Evolutionary conservation across 2,329 filamentous ascomycete species (phyloP), one percentile per base, ranked within the genome.

Genomic region (Monosporascus sp.): DNA sequence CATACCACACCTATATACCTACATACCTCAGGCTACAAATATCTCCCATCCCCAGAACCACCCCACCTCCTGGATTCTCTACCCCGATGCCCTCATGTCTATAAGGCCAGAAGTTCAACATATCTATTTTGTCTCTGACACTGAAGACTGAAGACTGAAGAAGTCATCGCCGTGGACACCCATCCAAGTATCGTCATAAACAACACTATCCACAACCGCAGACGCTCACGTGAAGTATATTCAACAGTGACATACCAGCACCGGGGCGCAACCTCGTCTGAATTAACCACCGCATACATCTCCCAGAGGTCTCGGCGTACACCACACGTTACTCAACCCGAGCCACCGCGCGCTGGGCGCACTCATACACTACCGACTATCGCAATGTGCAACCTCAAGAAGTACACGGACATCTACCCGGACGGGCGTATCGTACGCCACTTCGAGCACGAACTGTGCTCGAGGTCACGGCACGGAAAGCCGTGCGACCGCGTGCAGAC

Each of bases 371-470:
- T 58, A 53, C 47, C 49, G 51, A 73, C 69, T 48, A 11, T 24
- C 42, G 20, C 42, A 31, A 81, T 81, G 78, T 81, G 78, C 67
- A 72, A 72, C 56, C 75, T 72, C 54, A 70, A 77, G 60, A 57
- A 75, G 49, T 77, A 72, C 69, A 69, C 73, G 36, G 74, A 76
- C 62, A 62, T 74, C 60, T 73, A 74, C 69, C 71, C 76, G 3
- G 74, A 80, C 63, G 75, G 75, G 53, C 70, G 66, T 48, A 62
- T 65, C 48, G 59, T 62, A 37, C 66, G 69, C 48, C 70, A 72
- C 51, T 63, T 68, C 6, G 62, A 68, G 34, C 60, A 60, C 8
- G 55, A 60, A 1, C 64, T 70, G 39, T 76, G 76, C 68, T 57
- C 65, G 11, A 60, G 68, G 18, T 70, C 74, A 46, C 71, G 70